These are phyloP conservation scores for Kwoniella dendrophila DNA, from an alignment of 768 basidiomycete genomes.

Conservation along the genomic window DNA sequence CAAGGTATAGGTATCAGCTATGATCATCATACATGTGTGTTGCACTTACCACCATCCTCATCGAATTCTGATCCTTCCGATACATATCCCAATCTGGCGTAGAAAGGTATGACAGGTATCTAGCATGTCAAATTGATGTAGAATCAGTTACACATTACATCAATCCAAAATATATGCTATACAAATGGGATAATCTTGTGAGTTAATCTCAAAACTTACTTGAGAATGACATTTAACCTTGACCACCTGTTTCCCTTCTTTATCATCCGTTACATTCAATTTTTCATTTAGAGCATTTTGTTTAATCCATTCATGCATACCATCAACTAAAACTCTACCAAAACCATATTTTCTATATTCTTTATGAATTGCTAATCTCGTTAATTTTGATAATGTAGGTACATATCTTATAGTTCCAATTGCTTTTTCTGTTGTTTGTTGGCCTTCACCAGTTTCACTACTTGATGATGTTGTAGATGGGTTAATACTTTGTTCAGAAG, in stretches of 20 bases:
- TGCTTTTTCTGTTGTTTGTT: slow-evolving; percentile 28
- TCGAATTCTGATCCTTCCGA: slow-evolving; percentile 46
- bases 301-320: slow-evolving; percentile 32
- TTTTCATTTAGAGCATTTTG: not conserved
- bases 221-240: slow-evolving; percentile 37
- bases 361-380: slow-evolving; percentile 42
- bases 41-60: slow-evolving; percentile 51
- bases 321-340: slow-evolving; percentile 41
- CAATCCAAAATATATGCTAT: not conserved
- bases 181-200: too few species aligned
- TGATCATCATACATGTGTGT: not conserved
- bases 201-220: too few species aligned
- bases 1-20: not conserved
- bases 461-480: slow-evolving; percentile 2
- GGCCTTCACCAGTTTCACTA: not conserved
- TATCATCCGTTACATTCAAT: slow-evolving; percentile 2
- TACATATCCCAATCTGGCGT: slow-evolving; percentile 45
- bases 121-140: not conserved
- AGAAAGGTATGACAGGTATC: slow-evolving; percentile 48
- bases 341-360: slow-evolving; percentile 45
- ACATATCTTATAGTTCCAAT: slow-evolving; percentile 46
- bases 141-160: not conserved
- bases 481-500: slow-evolving; percentile 12
- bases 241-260: slow-evolving; percentile 15
- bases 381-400: slow-evolving; percentile 38